Conservation (phyloP, 371 early-diverging fungal species). For the Actinomortierella ambigua region DNA sequence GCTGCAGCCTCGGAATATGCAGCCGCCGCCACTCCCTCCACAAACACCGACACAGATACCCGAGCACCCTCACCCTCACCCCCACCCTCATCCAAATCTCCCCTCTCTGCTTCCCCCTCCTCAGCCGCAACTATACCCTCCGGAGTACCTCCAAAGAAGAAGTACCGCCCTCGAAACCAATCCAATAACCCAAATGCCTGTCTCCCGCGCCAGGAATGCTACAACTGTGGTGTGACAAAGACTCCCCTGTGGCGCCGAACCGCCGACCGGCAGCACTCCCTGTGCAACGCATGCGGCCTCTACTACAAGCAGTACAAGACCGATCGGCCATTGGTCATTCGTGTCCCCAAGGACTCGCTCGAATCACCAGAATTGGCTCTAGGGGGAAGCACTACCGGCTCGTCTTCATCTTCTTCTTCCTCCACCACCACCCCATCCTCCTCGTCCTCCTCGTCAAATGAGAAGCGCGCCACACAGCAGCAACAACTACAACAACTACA, state of each 20-base stretch:
- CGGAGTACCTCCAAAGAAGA: too few species aligned
- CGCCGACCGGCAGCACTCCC: constrained; percentile 70
- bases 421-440: constrained; percentile 2
- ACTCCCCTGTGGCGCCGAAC: constrained; percentile 89
- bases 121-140: too few species aligned
- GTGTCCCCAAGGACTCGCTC: constrained; percentile 18
- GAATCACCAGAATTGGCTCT: constrained; percentile 22
- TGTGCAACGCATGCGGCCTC: constrained; percentile 87
- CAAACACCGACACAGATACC: too few species aligned
- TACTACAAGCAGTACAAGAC: constrained; percentile 78
- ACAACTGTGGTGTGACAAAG: constrained; percentile 79
- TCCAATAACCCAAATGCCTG: too few species aligned
- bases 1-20: neutral
- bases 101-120: too few species aligned
- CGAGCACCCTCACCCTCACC: too few species aligned
- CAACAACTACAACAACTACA: constrained; percentile 1
- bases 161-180: too few species aligned
- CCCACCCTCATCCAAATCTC: too few species aligned
- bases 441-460: neutral
- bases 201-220: constrained; percentile 72
- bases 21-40: neutral
- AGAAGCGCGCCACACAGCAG: neutral
- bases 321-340: constrained; percentile 68
- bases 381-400: constrained; percentile 4
- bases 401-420: constrained; percentile 7